These are phyloP conservation scores for Sporormia fimetaria DNA, from an alignment of 495 filamentous ascomycete genomes.

Conservation along the genomic window DNA sequence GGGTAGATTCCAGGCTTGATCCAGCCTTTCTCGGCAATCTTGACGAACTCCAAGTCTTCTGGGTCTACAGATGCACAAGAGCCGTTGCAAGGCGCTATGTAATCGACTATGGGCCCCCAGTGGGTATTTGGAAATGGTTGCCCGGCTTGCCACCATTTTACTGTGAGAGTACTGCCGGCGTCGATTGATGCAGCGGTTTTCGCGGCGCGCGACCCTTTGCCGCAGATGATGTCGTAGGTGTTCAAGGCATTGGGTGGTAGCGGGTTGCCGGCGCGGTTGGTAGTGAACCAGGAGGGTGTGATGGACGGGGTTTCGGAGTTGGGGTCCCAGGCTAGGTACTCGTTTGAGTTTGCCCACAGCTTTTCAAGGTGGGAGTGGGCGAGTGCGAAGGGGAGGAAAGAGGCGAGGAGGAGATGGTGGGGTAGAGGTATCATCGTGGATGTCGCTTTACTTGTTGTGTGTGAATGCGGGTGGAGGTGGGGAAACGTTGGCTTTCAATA, in stretches of 20 bases:
- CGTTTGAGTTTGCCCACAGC: too few species aligned
- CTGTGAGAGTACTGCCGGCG: conserved; percentile 1
- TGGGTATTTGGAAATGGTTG: conserved; percentile 51
- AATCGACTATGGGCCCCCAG: conserved; percentile 62
- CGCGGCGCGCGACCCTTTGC: neutral
- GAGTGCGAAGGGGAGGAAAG: too few species aligned
- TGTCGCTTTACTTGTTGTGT: too few species aligned
- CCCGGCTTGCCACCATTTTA: conserved; percentile 6
- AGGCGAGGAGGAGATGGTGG: too few species aligned
- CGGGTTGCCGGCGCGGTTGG: too few species aligned
- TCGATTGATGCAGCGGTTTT: neutral
- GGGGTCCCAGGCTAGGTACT: too few species aligned
- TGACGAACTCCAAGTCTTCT: conserved; percentile 56
- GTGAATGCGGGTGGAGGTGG: too few species aligned
- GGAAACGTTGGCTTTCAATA: too few species aligned
- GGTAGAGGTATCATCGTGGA: too few species aligned
- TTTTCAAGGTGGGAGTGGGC: too few species aligned
- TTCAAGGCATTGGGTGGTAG: conserved; percentile 2
- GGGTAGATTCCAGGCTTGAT: conserved; percentile 36
- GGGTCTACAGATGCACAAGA: conserved; percentile 55
- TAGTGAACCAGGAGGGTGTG: too few species aligned
- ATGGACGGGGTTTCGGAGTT: too few species aligned
- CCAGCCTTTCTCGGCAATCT: conserved; percentile 57
- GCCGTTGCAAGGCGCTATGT: conserved; percentile 63
- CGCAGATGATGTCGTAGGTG: conserved; percentile 9